These are phyloP conservation scores for Suillus brevipes DNA, from an alignment of 768 basidiomycete genomes.

Conservation along the genomic window DNA sequence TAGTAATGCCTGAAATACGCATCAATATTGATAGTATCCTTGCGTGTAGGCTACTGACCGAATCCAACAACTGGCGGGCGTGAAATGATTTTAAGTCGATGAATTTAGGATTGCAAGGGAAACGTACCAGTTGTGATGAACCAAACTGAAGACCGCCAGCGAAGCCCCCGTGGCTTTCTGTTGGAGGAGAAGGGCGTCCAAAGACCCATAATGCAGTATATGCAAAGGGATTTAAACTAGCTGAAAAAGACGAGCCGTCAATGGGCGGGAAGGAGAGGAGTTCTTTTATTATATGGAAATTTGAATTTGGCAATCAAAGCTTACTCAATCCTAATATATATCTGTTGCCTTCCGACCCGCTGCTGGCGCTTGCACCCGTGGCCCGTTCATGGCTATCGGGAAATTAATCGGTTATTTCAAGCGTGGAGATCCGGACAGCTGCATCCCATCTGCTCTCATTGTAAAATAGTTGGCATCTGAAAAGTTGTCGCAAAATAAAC, in stretches of 20 bases:
- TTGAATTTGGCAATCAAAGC: not conserved
- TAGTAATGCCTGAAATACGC: constrained; percentile 35
- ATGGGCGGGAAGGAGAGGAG: not conserved
- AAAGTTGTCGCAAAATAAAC: not conserved
- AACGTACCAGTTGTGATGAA: constrained; percentile 48
- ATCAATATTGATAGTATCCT: not conserved
- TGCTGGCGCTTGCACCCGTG: no score
- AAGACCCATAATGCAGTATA: not conserved
- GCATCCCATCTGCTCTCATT: no score
- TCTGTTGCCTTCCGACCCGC: no score
- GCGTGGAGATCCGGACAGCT: no score
- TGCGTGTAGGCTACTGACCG: constrained; percentile 34
- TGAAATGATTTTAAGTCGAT: constrained; percentile 5
- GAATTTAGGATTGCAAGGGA: not conserved
- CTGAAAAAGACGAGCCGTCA: constrained; percentile 2
- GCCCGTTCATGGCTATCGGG: no score
- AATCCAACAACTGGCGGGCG: constrained; percentile 44
- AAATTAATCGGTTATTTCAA: no score
- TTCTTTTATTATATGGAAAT: not conserved
- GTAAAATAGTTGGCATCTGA: not conserved
- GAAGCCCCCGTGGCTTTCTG: constrained; percentile 43
- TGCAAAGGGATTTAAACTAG: constrained; percentile 14
- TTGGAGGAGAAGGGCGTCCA: not conserved
- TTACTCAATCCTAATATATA: constrained; percentile 3
- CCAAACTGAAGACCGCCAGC: constrained; percentile 60